Base-by-base conservation (phyloP, 2,329 filamentous ascomycete species). In the Claviceps sp. region DNA sequence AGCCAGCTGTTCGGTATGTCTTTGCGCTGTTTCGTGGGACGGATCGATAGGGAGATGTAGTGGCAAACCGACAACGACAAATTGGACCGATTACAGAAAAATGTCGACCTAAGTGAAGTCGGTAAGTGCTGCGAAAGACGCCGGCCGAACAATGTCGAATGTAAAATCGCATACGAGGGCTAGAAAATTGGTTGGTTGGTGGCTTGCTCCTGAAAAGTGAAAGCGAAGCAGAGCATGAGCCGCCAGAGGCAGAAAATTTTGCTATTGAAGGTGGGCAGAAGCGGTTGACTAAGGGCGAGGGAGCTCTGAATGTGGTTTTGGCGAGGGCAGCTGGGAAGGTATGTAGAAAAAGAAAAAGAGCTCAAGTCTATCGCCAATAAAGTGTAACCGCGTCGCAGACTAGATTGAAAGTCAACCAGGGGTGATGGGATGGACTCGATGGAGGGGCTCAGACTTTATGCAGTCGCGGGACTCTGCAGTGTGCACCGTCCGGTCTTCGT, bases 381-480 rank as follows among this genome's bases (percentile, higher is more conserved):
- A 24, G 44, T 41, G 24, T 22, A 40, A 48, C 24, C 34, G 44
- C 40, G 42, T 50, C 36, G 43, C 47, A 47, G 36, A 49, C 43
- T 49, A 42, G 8, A 36, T 45, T 16, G 40, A 38, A 52, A 49
- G 14, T 16, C 18, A 36, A 45, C 22, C 22, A 22, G 52, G 54
- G 52, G 52, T 54, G 52, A 47, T 40, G 51, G 46, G 52, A 52
- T 52, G 54, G 48, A 54, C 40, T 42, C 40, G 40, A 43, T 24
- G 20, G 41, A 43, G 54, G 54, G 54, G 48, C 52, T 52, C 45
- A 50, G 52, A 49, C 52, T 54, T 52, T 52, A 54, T 54, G 50
- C 53, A 54, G 18, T 36, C 16, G 40, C 38, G 38, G 48, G 34
- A 37, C 45, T 36, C 30, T 26, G n/a, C 26, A 8, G 30, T 22